These are phyloP conservation scores for Vitis vinifera DNA, from an alignment of 164 flowering plant species.

Conservation along the genomic window ASM3070453v1 NC_081809.1:6878001-6878500, in stretches of 20 bases:
- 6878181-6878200: slow-evolving; percentile 31
- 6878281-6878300: slow-evolving; percentile 17
- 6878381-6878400: slow-evolving; percentile 17
- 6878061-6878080: slow-evolving; percentile 59
- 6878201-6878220: slow-evolving; percentile 18
- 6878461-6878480: slow-evolving; percentile 24
- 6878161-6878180: slow-evolving; percentile 51
- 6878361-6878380: slow-evolving; percentile 16
- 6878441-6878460: slow-evolving; percentile 20
- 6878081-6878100: slow-evolving; percentile 12
- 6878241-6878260: slow-evolving; percentile 22
- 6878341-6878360: slow-evolving; percentile 20
- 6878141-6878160: slow-evolving; percentile 73
- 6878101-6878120: slow-evolving; percentile 36
- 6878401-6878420: slow-evolving; percentile 18
- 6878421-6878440: slow-evolving; percentile 1
- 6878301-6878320: slow-evolving; percentile 11
- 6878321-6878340: slow-evolving; percentile 17
- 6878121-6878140: slow-evolving; percentile 67
- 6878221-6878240: slow-evolving; percentile 25
- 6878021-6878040: slow-evolving; percentile 49
- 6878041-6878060: slow-evolving; percentile 66
- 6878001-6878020: slow-evolving; percentile 49
- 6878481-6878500: slow-evolving; percentile 67
- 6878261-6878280: slow-evolving; percentile 18